Evolutionary conservation across 2,329 filamentous ascomycete species (phyloP).

Genomic region (Verticillium longisporum): DNA sequence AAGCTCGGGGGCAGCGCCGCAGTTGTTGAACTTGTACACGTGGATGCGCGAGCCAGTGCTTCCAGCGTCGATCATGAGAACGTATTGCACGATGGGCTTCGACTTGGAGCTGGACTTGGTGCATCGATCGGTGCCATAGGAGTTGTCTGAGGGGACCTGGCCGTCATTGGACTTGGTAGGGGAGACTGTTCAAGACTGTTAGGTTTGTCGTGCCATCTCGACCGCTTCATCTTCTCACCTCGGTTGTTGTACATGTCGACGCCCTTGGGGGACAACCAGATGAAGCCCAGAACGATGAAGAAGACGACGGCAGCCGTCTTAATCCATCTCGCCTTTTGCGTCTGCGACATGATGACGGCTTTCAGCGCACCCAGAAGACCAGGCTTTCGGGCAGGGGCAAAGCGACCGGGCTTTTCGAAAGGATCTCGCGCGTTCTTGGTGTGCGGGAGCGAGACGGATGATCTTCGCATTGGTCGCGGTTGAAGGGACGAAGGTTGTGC

Average conservation of each 20-base stretch:
- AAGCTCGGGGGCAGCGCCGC: slow-evolving; percentile 87
- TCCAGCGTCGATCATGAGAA: slow-evolving; percentile 96
- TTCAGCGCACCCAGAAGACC: slow-evolving; percentile 48
- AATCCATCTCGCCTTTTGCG: slow-evolving; percentile 58
- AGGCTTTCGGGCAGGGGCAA: slow-evolving; percentile 39
- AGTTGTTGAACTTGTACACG: slow-evolving; percentile 99
- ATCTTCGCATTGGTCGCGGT: slow-evolving; percentile 49
- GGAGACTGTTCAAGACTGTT: slow-evolving; percentile 14
- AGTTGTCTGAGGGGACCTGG: slow-evolving; percentile 51
- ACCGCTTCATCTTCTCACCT: slow-evolving; percentile 24
- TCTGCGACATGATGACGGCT: slow-evolving; percentile 54
- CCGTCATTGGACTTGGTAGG: slow-evolving; percentile 27
- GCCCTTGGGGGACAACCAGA: slow-evolving; percentile 55
- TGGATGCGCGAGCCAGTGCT: slow-evolving; percentile 97
- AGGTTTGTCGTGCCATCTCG: slow-evolving; percentile 6
- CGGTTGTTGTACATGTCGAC: slow-evolving; percentile 45
- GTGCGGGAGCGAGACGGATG: slow-evolving; percentile 57
- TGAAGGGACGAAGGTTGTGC: neutral
- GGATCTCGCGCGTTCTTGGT: slow-evolving; percentile 54
- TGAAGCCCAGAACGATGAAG: slow-evolving; percentile 54
- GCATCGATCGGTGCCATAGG: slow-evolving; percentile 67
- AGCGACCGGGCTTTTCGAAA: slow-evolving; percentile 59
- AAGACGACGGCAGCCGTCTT: slow-evolving; percentile 59
- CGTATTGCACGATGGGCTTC: slow-evolving; percentile 95
- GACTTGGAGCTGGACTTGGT: slow-evolving; percentile 75